Conservation (phyloP, 176 grass and related monocot genomes). For the Eragrostis curvula region DNA sequence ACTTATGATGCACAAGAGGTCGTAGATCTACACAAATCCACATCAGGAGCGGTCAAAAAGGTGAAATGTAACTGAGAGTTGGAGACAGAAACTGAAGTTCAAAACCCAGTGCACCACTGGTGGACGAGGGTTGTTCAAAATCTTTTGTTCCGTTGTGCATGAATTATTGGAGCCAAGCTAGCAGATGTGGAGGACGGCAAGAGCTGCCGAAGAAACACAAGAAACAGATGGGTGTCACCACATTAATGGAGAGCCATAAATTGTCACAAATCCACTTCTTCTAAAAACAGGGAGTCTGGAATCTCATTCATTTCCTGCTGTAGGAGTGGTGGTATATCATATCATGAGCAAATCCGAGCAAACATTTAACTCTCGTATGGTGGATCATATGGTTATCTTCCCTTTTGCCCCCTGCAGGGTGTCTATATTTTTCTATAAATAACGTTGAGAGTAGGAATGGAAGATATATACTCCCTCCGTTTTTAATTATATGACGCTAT, state of each 20-base stretch:
- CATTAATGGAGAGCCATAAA: conserved; percentile 14
- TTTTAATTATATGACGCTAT: too few relatives aligned
- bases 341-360: not conserved
- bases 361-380: not conserved
- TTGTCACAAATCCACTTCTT: not conserved
- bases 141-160: too few relatives aligned
- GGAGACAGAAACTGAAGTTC: too few relatives aligned
- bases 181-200: not conserved
- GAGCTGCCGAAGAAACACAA: not conserved
- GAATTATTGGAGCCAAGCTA: too few relatives aligned
- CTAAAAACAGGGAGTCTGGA: not conserved
- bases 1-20: too few relatives aligned
- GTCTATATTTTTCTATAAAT: not conserved
- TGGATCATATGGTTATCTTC: not conserved
- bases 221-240: not conserved
- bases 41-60: too few relatives aligned
- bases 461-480: not conserved
- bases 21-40: too few relatives aligned
- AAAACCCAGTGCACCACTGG: too few relatives aligned
- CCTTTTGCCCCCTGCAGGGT: too few relatives aligned
- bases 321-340: too few relatives aligned
- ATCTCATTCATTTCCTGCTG: conserved; percentile 28
- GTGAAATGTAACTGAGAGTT: too few relatives aligned
- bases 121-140: too few relatives aligned
- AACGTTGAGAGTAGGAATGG: not conserved